phyloP scores from a whole-genome alignment of 129 eudicot genomes.

The Smallanthus sonchifolius region DNA sequence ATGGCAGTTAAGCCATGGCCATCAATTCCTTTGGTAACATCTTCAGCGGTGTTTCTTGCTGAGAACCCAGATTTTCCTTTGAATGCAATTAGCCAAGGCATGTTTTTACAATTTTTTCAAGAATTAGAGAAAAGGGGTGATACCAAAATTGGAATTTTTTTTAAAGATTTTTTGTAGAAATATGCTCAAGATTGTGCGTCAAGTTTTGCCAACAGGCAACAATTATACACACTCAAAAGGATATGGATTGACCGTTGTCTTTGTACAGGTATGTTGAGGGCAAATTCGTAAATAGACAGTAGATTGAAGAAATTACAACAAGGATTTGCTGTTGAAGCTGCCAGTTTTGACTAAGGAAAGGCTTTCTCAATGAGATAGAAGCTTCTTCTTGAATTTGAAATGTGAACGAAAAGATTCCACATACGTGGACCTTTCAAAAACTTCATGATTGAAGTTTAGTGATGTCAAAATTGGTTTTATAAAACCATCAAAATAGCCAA shows the following conservation, averaged over 20 bases:
- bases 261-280: not conserved
- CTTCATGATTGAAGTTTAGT: not conserved
- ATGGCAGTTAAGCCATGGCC: constrained; percentile 58
- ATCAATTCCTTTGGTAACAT: constrained; percentile 61
- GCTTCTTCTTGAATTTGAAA: not conserved
- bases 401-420: not conserved
- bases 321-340: constrained; percentile 18
- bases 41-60: constrained; percentile 49
- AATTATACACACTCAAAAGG: constrained; percentile 4
- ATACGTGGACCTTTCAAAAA: constrained; percentile 9
- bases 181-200: constrained; percentile 1
- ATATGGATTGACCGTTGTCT: not conserved
- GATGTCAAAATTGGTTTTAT: no score
- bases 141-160: not conserved
- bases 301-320: constrained; percentile 7
- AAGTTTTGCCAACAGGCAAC: constrained; percentile 8
- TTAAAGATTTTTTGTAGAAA: not conserved
- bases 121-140: constrained; percentile 14
- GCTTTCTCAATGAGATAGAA: not conserved
- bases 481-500: no score
- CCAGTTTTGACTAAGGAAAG: not conserved
- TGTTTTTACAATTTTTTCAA: constrained; percentile 14
- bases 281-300: not conserved
- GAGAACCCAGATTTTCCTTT: constrained; percentile 60
- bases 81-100: constrained; percentile 41